Evolutionary conservation across 2,329 filamentous ascomycete species (phyloP).

Genomic region (Colletotrichum graminicola): DNA sequence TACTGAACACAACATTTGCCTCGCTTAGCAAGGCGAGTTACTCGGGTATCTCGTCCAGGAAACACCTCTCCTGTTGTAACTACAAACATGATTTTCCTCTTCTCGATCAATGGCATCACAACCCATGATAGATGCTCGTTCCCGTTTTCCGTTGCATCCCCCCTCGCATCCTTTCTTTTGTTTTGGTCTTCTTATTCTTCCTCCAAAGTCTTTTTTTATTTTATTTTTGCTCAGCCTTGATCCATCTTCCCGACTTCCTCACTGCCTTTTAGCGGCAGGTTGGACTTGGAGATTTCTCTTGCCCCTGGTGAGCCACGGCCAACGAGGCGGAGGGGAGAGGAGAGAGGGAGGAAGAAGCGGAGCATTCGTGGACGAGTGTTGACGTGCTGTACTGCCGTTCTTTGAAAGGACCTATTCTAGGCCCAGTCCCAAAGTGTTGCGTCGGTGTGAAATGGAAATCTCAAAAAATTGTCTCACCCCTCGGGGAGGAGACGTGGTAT

Average conservation of each 20-base stretch:
- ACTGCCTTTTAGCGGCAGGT: too few species aligned
- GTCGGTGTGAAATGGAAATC: background rate
- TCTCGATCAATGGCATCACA: slow-evolving; percentile 1
- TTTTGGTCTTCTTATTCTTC: background rate
- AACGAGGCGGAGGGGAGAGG: background rate
- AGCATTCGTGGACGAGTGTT: background rate
- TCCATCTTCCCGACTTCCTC: too few species aligned
- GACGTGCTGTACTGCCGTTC: slow-evolving; percentile 24
- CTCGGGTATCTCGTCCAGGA: slow-evolving; percentile 40
- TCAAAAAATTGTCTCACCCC: slow-evolving; percentile 21
- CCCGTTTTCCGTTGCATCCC: background rate
- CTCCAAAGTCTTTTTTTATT: too few species aligned
- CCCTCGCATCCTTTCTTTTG: background rate
- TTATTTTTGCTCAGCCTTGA: too few species aligned
- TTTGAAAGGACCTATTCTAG: background rate
- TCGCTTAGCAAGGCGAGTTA: slow-evolving; percentile 21
- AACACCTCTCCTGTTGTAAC: slow-evolving; percentile 16
- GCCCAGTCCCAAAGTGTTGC: background rate
- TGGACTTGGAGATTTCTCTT: too few species aligned
- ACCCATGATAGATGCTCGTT: slow-evolving; percentile 2
- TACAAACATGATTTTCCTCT: slow-evolving; percentile 15
- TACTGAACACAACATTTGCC: slow-evolving; percentile 27
- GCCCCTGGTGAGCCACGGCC: too few species aligned
- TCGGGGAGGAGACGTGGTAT: slow-evolving; percentile 31
- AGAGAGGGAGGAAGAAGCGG: background rate